phyloP scores from a whole-genome alignment of 768 basidiomycete species.

The Pleurotus cornucopiae region DNA sequence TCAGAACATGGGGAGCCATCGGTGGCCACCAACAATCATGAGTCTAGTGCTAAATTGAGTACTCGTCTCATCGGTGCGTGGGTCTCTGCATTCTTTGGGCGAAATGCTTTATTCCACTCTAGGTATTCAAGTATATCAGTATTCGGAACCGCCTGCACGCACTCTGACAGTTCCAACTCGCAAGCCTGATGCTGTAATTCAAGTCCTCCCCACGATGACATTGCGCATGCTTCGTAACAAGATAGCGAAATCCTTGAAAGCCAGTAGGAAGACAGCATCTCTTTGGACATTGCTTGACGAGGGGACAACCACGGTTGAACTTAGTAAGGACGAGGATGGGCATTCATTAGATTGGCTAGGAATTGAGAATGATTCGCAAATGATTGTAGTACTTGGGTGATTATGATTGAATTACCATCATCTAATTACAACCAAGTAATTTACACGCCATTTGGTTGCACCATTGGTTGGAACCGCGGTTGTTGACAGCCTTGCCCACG shows the following conservation, averaged over 20 bases:
- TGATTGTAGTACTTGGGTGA: conserved; percentile 15
- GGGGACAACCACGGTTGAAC: conserved; percentile 33
- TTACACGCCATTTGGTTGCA: no score
- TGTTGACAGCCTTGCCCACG: no score
- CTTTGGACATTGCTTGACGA: conserved; percentile 59
- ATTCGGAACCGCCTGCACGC: conserved; percentile 10
- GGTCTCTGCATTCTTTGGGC: not conserved
- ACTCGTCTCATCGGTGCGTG: conserved; percentile 56
- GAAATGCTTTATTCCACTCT: not conserved
- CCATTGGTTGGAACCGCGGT: no score
- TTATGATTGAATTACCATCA: no score
- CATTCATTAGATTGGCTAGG: conserved; percentile 71
- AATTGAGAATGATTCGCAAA: conserved; percentile 43
- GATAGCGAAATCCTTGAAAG: conserved; percentile 45
- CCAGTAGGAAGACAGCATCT: not conserved
- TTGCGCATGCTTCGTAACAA: conserved; percentile 63
- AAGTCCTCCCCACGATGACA: conserved; percentile 66
- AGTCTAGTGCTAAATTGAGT: conserved; percentile 48
- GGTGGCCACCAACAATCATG: conserved; percentile 22
- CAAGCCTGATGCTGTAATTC: conserved; percentile 25
- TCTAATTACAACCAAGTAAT: no score
- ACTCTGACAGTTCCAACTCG: no score
- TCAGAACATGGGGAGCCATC: conserved; percentile 59
- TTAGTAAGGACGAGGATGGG: conserved; percentile 43
- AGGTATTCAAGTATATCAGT: conserved; percentile 20